phyloP scores from a whole-genome alignment of 306 rosid species.

The Vicia sativa region DNA sequence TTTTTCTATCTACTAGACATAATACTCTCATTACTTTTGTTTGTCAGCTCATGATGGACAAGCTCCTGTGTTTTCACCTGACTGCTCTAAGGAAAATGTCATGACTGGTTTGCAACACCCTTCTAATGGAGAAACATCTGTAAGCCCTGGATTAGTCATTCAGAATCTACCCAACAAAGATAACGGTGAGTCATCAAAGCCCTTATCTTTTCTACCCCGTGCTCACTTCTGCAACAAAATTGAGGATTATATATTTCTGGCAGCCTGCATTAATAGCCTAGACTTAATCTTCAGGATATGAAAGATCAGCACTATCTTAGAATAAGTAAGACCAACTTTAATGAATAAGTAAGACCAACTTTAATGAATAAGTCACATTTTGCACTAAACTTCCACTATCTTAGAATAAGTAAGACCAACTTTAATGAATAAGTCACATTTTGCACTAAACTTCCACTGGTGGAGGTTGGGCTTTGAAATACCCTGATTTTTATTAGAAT shows the following conservation, averaged over 20 bases:
- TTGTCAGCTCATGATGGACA: conserved; percentile 36
- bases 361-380: too few species aligned
- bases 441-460: too few species aligned
- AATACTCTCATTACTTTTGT: conserved; percentile 13
- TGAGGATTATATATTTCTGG: background rate
- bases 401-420: too few species aligned
- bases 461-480: too few species aligned
- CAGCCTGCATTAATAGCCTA: too few species aligned
- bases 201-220: conserved; percentile 4
- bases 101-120: conserved; percentile 36
- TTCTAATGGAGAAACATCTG: conserved; percentile 29
- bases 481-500: too few species aligned
- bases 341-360: too few species aligned
- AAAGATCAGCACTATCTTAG: too few species aligned
- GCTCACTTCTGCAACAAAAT: conserved; percentile 11
- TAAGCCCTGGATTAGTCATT: conserved; percentile 16
- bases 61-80: conserved; percentile 29
- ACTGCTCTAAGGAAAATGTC: conserved; percentile 40
- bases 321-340: too few species aligned
- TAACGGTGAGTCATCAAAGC: conserved; percentile 40
- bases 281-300: too few species aligned
- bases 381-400: too few species aligned
- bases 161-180: conserved; percentile 22
- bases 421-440: too few species aligned
- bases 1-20: conserved; percentile 11